A percentile compares a stretch with the other conserved stretches of the same genome.
phyloP scores from a whole-genome alignment of 768 basidiomycete genomes.

The Collybia sordida region DNA sequence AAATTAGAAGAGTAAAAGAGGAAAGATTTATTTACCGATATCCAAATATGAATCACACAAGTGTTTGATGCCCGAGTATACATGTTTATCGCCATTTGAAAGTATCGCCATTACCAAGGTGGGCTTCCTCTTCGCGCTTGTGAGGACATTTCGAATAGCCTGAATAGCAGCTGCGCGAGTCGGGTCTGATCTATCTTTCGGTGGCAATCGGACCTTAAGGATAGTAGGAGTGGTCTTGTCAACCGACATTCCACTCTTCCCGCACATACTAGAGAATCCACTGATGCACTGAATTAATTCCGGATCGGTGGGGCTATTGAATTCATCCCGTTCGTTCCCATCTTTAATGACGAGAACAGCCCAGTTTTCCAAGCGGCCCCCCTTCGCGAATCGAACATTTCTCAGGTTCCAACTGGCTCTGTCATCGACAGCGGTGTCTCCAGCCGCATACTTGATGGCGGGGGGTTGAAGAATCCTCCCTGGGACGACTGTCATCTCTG shows the following conservation, averaged over 20 bases:
- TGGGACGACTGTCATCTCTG: constrained; percentile 69
- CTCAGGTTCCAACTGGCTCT: constrained; percentile 82
- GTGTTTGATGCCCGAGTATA: constrained; percentile 77
- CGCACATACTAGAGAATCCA: constrained; percentile 66
- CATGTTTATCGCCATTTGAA: constrained; percentile 66
- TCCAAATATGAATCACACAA: constrained; percentile 68
- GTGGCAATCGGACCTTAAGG: constrained; percentile 46
- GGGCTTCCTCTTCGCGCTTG: constrained; percentile 43
- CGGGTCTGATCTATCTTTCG: constrained; percentile 51
- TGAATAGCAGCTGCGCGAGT: constrained; percentile 49
- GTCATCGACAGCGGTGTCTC: constrained; percentile 44
- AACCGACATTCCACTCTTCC: constrained; percentile 59
- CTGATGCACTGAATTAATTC: constrained; percentile 42
- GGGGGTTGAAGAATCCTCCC: constrained; percentile 68
- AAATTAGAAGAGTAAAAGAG: neutral
- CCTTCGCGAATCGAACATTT: constrained; percentile 59
- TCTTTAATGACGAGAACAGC: constrained; percentile 69
- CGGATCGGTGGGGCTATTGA: constrained; percentile 51
- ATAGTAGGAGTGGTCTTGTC: constrained; percentile 33
- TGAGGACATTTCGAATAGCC: constrained; percentile 41
- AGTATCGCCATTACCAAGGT: constrained; percentile 65
- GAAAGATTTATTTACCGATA: constrained; percentile 34
- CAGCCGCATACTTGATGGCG: constrained; percentile 55
- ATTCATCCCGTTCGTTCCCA: constrained; percentile 56
- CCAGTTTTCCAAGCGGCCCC: constrained; percentile 61